A percentile compares a stretch with the other conserved stretches of the same genome.
These are phyloP conservation scores for Penicillium sp. DNA, from an alignment of 2,329 filamentous ascomycete species.

Conservation along the genomic window DNA sequence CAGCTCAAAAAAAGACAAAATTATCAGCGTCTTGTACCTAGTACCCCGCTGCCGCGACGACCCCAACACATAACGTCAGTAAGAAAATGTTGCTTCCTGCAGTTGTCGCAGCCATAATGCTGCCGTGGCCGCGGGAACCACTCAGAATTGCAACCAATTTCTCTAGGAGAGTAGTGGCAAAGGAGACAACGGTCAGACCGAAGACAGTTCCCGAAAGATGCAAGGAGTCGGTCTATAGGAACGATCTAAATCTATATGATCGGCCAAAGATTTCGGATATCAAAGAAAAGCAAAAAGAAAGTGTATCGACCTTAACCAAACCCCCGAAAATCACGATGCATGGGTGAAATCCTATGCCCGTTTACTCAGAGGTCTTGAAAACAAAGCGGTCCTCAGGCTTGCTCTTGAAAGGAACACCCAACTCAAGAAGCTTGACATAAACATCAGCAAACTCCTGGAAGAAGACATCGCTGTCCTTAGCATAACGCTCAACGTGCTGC, in stretches of 20 bases:
- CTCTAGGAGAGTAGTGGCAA: too few species aligned
- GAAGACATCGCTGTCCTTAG: conserved; percentile 86
- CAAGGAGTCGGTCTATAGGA: neutral
- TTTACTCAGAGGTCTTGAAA: conserved; percentile 61
- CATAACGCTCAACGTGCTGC: conserved; percentile 79
- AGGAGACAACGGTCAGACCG: too few species aligned
- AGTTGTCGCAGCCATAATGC: too few species aligned
- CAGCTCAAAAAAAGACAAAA: too few species aligned
- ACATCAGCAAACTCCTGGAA: conserved; percentile 89
- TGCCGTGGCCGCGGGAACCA: too few species aligned
- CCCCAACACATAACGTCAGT: too few species aligned
- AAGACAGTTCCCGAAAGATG: too few species aligned
- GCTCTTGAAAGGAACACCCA: conserved; percentile 84
- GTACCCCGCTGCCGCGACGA: too few species aligned
- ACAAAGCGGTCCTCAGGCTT: conserved; percentile 60
- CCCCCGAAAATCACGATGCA: neutral
- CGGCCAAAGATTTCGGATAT: conserved; percentile 21
- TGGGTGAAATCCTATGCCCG: neutral
- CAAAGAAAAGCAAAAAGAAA: conserved; percentile 16
- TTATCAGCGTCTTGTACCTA: too few species aligned
- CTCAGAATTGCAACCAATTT: too few species aligned
- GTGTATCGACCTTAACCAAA: neutral
- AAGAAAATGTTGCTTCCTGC: too few species aligned
- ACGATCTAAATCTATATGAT: neutral
- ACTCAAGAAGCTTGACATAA: conserved; percentile 82